phyloP scores from a whole-genome alignment of 345 rosid species.

The Murraya koenigii region DNA sequence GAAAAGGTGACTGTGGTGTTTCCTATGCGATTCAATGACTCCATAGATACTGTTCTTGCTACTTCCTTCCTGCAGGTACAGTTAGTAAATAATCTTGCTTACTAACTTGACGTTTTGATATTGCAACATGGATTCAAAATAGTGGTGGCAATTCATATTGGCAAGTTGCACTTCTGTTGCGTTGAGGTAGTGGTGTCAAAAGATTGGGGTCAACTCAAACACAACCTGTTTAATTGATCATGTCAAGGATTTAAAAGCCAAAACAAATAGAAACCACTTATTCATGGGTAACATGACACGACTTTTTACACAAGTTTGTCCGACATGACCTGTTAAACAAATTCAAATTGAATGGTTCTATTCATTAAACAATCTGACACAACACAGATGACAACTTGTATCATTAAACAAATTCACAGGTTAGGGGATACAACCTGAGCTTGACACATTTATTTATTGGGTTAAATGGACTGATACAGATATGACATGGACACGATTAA shows the following conservation, averaged over 20 bases:
- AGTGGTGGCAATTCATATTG: neutral
- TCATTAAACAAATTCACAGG: neutral
- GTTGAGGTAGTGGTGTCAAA: neutral
- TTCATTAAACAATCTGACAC: neutral
- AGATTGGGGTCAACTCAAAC: neutral
- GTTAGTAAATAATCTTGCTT: constrained; percentile 7
- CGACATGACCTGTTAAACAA: neutral
- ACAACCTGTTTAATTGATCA: neutral
- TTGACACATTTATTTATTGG: neutral
- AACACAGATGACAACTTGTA: neutral
- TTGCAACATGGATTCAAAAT: neutral
- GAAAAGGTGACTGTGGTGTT: constrained; percentile 83
- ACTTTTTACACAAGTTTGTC: neutral
- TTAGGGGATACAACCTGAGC: neutral
- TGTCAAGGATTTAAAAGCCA: neutral
- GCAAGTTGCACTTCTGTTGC: neutral
- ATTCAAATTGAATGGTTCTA: neutral
- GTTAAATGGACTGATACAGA: neutral
- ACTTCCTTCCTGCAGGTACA: constrained; percentile 92
- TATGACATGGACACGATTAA: neutral
- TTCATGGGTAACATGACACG: neutral
- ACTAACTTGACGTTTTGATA: constrained; percentile 10
- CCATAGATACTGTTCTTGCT: constrained; percentile 73
- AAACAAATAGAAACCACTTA: neutral
- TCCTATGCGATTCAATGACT: constrained; percentile 94